Percentiles rank a stretch among this genome's conserved stretches.
These are phyloP conservation scores for Fusarium sp. DNA, from an alignment of 2,329 filamentous ascomycete genomes.

Conservation along the genomic window DNA sequence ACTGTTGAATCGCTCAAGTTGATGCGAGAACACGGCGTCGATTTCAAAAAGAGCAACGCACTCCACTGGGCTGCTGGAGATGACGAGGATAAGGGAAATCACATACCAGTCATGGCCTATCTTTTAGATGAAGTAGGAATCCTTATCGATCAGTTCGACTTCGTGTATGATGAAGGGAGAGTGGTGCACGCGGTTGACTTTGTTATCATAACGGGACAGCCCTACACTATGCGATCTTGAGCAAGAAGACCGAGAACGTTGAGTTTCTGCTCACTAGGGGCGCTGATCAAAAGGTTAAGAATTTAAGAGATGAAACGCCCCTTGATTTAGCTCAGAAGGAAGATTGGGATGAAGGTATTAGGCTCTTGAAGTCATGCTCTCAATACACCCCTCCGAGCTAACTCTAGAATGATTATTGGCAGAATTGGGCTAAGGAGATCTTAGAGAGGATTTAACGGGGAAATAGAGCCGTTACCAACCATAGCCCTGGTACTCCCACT, in stretches of 20 bases:
- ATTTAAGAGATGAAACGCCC: not conserved
- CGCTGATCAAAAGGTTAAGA: not conserved
- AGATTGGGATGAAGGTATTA: not conserved
- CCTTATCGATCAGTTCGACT: not conserved
- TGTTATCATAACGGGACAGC: not conserved
- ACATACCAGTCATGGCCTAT: not conserved
- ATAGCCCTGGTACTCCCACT: conserved; percentile 42
- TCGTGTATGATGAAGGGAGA: no score
- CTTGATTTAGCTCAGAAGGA: not conserved
- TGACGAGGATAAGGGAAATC: not conserved
- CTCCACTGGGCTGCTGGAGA: not conserved
- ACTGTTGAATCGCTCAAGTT: not conserved
- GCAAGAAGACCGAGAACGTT: not conserved
- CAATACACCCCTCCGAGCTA: no score
- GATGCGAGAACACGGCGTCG: not conserved
- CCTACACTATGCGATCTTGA: not conserved
- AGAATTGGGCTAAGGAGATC: not conserved
- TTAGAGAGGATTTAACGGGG: no score
- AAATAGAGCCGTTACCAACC: not conserved
- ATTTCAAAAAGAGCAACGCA: not conserved
- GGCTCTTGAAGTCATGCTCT: not conserved
- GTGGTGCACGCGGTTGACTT: not conserved
- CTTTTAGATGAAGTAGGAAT: not conserved
- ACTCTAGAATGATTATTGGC: not conserved
- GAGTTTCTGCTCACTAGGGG: not conserved